Base-by-base conservation (phyloP, 352 stramenopile genomes). In the Phytophthora meadii region DNA sequence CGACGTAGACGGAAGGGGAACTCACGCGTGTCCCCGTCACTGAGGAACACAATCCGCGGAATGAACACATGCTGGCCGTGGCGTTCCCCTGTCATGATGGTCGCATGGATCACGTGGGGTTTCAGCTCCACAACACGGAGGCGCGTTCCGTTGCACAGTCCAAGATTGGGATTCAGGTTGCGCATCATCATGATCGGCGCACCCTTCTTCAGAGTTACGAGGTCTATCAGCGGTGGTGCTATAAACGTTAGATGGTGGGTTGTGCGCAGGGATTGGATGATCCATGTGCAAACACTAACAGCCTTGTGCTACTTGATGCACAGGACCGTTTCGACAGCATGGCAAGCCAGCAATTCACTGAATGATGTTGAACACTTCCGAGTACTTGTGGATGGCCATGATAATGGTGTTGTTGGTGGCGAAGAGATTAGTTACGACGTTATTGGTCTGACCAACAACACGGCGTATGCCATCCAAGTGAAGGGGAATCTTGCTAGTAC, bases 221-320 rank as follows among this genome's bases (percentile, higher is more conserved):
- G 25, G 3, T 4, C 48, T 41, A 79, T 73, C 14, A 74, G 76
- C 12, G 79, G 79, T 3, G 57, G 30, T 14, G 9, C 72, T 3
- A 17, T 88, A n/a, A 47, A 71, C 39, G 57, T 88, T 3, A 11
- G 60, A 14, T 85, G 77, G 73, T 77, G 7, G 10, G 39, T 22
- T 41, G 11, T 36, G 22, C 22, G 2, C 22, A 22, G 2, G 22
- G 22, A 22, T 22, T 2, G 22, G 22, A 22, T 22, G 22, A 22
- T 22, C 2, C 22, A 22, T 22, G 22, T 2, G 22, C 22, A 22
- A 22, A 22, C 22, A 36, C 30, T 36, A 36, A 36, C n/a, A 22
- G 37, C 54, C 2, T 3, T 30, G 15, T 42, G 37, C 7, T 49
- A 22, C 22, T 22, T 22, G 6, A 22, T 28, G 28, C 28, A 45